These are phyloP conservation scores for Pseudocohnilembus persalinus DNA, from an alignment of 169 alveolate genomes.

Conservation along the genomic window DNA sequence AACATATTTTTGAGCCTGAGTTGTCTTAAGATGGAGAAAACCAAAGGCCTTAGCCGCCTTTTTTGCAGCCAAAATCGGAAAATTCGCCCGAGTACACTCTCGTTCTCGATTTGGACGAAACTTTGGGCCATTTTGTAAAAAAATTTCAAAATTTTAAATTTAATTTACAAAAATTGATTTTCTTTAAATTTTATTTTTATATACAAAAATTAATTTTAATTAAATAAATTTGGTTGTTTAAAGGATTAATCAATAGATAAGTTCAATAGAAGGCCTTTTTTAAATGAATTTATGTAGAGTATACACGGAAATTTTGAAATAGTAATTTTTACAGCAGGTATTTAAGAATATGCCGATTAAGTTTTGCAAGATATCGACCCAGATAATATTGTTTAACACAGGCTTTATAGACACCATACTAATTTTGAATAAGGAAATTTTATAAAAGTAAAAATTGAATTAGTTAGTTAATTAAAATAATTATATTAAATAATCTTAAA, in stretches of 20 bases:
- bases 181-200: too few relatives aligned
- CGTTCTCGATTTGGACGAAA: neutral
- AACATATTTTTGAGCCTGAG: too few relatives aligned
- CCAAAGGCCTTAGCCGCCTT: neutral
- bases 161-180: too few relatives aligned
- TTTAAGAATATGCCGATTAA: slow-evolving; percentile 24
- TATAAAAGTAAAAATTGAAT: neutral
- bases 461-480: too few relatives aligned
- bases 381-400: slow-evolving; percentile 8
- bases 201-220: neutral
- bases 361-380: neutral
- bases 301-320: slow-evolving; percentile 10
- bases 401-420: slow-evolving; percentile 24
- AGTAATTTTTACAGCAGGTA: slow-evolving; percentile 20
- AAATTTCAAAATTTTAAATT: too few relatives aligned
- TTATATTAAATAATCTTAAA: too few relatives aligned
- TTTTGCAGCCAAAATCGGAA: neutral
- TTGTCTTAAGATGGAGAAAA: neutral
- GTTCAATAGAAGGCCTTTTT: slow-evolving; percentile 9
- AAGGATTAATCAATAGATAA: neutral
- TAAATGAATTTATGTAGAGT: slow-evolving; percentile 1
- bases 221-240: neutral
- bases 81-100: neutral
- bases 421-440: neutral
- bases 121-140: neutral